phyloP scores from a whole-genome alignment of 352 stramenopile genomes.

The Pythium pyrilobum region DNA sequence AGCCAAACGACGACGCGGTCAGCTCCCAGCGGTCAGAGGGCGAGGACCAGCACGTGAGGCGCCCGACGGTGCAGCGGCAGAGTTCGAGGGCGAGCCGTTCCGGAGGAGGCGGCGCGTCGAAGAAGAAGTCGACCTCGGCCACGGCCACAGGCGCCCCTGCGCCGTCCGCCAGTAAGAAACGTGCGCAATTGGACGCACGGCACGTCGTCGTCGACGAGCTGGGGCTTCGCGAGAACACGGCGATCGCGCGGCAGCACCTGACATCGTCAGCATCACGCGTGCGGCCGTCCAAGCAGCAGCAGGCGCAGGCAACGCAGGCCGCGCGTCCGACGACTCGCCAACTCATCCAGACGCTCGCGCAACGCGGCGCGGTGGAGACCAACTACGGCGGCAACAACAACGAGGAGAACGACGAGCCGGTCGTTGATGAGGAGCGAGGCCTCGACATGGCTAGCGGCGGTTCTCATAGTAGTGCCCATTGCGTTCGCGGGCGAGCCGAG shows the following conservation, averaged over 20 bases:
- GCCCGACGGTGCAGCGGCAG: neutral
- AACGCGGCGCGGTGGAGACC: neutral
- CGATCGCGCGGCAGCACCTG: conserved; percentile 16
- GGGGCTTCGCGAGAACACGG: conserved; percentile 9
- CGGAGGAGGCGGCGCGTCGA: neutral
- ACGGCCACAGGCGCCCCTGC: conserved; percentile 1
- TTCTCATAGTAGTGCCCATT: neutral
- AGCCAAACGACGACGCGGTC: neutral
- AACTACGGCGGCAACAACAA: conserved; percentile 13
- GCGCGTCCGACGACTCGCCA: neutral
- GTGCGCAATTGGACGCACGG: no score
- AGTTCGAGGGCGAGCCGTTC: conserved; percentile 1
- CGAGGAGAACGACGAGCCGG: conserved; percentile 17
- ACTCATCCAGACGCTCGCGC: neutral
- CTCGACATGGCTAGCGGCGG: neutral
- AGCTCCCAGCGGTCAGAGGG: conserved; percentile 12
- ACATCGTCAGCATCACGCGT: conserved; percentile 43
- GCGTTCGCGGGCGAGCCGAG: neutral
- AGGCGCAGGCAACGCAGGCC: neutral
- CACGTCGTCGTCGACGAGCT: conserved; percentile 5
- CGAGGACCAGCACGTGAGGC: conserved; percentile 2
- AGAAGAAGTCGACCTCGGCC: neutral
- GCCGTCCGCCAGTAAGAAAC: neutral
- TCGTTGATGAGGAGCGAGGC: conserved; percentile 10
- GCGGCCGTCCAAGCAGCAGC: conserved; percentile 34